Percentiles rank a stretch among this genome's conserved stretches.
Evolutionary conservation across 208 protist genomes (phyloP).

Genomic region (Jaenimonas drosophilae): DNA sequence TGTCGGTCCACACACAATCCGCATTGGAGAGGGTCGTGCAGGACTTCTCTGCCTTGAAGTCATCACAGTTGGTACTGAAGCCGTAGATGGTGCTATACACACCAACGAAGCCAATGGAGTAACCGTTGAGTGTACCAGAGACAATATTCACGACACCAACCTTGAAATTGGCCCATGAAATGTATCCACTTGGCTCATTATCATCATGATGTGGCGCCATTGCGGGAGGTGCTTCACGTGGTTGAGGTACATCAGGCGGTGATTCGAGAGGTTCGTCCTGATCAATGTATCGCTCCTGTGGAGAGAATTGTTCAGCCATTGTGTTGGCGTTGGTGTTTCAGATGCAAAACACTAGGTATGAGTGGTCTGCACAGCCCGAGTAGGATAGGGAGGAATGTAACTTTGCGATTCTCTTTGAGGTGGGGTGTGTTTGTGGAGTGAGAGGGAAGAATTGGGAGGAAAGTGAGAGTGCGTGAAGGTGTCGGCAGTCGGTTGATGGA

Average conservation of each 20-base stretch:
- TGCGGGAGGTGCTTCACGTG: neutral
- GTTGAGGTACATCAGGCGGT: neutral
- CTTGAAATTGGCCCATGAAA: conserved; percentile 12
- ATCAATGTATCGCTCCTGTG: too few species aligned
- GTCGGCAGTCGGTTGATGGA: too few species aligned
- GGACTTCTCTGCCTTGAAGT: conserved; percentile 2
- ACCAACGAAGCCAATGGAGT: conserved; percentile 24
- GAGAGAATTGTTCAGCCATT: too few species aligned
- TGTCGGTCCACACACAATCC: conserved; percentile 5
- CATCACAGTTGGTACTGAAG: conserved; percentile 16
- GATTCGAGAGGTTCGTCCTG: neutral
- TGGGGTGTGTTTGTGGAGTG: too few species aligned
- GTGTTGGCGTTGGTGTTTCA: too few species aligned
- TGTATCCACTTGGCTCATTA: neutral
- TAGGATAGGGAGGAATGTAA: too few species aligned
- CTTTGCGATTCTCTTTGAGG: too few species aligned
- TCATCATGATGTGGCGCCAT: neutral
- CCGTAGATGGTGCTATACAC: conserved; percentile 20
- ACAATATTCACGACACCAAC: conserved; percentile 21
- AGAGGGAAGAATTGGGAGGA: too few species aligned
- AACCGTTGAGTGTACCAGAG: conserved; percentile 17
- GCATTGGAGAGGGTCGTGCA: conserved; percentile 2
- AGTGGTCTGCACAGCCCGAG: too few species aligned
- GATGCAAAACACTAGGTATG: too few species aligned
- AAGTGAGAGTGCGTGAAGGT: too few species aligned